Conservation (phyloP, 2,329 filamentous ascomycete species). For the Penicillium sp. region DNA sequence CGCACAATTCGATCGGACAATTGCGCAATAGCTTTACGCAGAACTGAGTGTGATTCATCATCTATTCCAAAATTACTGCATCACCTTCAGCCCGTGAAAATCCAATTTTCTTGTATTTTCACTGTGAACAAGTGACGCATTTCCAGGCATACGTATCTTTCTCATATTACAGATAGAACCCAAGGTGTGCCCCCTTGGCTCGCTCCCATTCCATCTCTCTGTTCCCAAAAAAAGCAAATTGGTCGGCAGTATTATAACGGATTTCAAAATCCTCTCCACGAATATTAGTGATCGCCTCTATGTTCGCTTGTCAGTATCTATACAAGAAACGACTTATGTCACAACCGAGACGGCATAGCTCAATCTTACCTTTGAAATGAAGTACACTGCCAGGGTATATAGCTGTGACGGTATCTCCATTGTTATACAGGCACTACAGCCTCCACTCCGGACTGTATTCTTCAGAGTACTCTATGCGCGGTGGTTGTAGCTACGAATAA, state of each 20-base stretch:
- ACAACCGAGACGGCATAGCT: background rate
- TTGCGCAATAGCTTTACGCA: too few species aligned
- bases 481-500: constrained; percentile 24
- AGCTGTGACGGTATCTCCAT: constrained; percentile 23
- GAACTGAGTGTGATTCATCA: too few species aligned
- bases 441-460: constrained; percentile 30
- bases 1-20: too few species aligned
- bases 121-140: too few species aligned
- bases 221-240: constrained; percentile 11
- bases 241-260: constrained; percentile 35
- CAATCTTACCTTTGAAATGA: constrained; percentile 25
- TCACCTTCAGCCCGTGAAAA: too few species aligned
- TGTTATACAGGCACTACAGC: constrained; percentile 34
- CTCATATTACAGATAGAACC: constrained; percentile 7
- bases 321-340: background rate
- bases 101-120: too few species aligned
- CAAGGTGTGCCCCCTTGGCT: constrained; percentile 20
- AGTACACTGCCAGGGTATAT: constrained; percentile 31
- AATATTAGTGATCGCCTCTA: constrained; percentile 31
- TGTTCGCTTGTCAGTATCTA: background rate
- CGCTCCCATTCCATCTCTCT: constrained; percentile 12
- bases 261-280: constrained; percentile 56
- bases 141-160: too few species aligned
- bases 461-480: constrained; percentile 28
- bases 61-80: too few species aligned